Evolutionary conservation across 192 early-diverging fungal species (phyloP), one percentile per base, ranked within the genome.

Genomic region (Chytriomyces hyalinus): DNA sequence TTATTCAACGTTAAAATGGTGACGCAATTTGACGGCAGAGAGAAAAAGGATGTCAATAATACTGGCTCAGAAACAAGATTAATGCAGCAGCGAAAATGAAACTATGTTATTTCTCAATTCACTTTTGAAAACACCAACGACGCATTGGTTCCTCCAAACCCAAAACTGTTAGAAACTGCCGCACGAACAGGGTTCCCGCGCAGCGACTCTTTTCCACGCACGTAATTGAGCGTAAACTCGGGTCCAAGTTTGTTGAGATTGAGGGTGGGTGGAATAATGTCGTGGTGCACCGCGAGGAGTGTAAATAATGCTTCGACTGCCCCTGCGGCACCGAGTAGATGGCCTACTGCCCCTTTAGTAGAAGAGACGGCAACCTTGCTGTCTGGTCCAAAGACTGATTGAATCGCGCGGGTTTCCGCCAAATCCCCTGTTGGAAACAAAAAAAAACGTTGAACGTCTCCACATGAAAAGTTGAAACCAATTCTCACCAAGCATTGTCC

Each of bases 251-350:
- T 79, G 60, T 92, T 82, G 28, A 96, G 83, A 72, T 98, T 98
- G 44, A 95, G 82, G 0, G 96, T 97, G 3, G 93, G 93, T 2
- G 97, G 97, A 2, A 95, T 78, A 15, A 90, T 79, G 79, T 92
- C 80, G 87, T 94, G 66, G 20, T 93, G 76, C 36, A 98, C 78
- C 8, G 94, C 88, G 61, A 96, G 77, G 26, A 97, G 90, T 0
- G 95, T 86, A 75, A 95, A 96, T 3, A 97, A 92, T 3, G 96
- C 94, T 80, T 98, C 97, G 8, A 97, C 91, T 6, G 96, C 92
- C 15, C 97, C 96, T 2, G 97, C 97, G 2, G 95, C 97, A 0
- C 97, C 97, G n/a, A 98, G 84, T 60, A 98, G 83, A 83, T 98
- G 97, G 8, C 97, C 97, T 0, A 92, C 92, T 3, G 97, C 92